Evolutionary conservation across 2,329 filamentous ascomycete genomes (phyloP), one percentile per base, ranked within the genome.

Genomic region (Hymenoscyphus albidus): DNA sequence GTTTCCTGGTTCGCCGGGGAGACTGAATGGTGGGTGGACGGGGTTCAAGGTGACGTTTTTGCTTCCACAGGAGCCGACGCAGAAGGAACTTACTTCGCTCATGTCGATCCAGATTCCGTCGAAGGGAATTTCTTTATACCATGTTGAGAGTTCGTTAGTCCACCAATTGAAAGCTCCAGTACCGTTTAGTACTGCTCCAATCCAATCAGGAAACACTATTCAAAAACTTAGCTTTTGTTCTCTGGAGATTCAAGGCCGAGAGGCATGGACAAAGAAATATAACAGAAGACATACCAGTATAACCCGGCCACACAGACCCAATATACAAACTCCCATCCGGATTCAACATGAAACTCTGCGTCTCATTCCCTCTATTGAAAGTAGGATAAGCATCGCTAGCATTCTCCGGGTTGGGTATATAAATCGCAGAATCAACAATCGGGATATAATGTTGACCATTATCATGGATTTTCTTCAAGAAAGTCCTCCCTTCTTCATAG

Each of bases 71-170:
- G 84, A 83, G 67, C 82, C 85, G 55, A 78, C 76, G 72, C 84
- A 86, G 68, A 83, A 80, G 69, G 80, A 82, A 5, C 80, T 76
- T 1, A 79, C 80, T 71, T 87, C 84, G 65, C 86, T 87, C 83
- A 89, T 85, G 70, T 92, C 89, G 69, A 91, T 91, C 88, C 90
- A 93, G 1, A 94, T 79, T 0, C 84, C 91, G 67, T 94, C 91
- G 58, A 94, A 88, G 68, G 93, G 85, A 14, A 94, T 81, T 32
- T 90, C 90, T 1, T 78, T 81, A 0, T 86, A 79, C 78, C 91
- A 91, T 1, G 72, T 75, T 0, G 73, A 75, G 70, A 94, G 88
- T 72, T 93, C 84, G 3, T 81, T 80, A 67, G 86, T 86, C 91
- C 91, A 94, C 76, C 87, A 95, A 0, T 77, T 72, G 57, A 86